Percentiles rank a stretch among this genome's conserved stretches.
Conservation (phyloP, 169 alveolate species). For the Toxoplasma gondii region DNA sequence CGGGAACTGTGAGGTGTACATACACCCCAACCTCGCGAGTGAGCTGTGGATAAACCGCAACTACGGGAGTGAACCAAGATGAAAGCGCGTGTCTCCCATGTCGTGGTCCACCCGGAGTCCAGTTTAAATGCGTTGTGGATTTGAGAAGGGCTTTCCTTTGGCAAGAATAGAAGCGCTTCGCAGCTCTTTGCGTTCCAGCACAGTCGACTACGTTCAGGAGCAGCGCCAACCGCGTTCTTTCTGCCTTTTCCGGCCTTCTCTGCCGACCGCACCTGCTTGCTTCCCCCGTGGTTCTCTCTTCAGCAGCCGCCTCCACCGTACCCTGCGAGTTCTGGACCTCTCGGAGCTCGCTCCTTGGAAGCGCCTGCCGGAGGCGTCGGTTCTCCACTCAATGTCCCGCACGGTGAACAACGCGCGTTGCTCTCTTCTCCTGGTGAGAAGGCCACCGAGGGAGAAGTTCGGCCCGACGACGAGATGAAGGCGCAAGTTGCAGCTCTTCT, state of each 20-base stretch:
- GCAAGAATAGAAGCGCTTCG: no score
- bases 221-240: not conserved
- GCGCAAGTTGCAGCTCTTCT: not conserved
- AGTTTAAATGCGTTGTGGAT: no score
- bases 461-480: not conserved
- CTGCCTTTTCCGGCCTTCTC: not conserved
- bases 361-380: not conserved
- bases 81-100: no score
- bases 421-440: not conserved
- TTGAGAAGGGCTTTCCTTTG: no score
- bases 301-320: not conserved
- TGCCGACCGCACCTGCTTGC: not conserved
- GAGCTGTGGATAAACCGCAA: no score
- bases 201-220: not conserved
- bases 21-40: no score
- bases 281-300: not conserved
- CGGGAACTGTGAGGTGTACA: no score
- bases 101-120: no score
- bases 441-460: not conserved
- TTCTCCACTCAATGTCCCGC: not conserved
- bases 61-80: no score
- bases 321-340: not conserved
- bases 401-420: not conserved
- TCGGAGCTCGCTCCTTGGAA: not conserved
- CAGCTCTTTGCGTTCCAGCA: not conserved